Evolutionary conservation across 192 early-diverging fungal genomes (phyloP), one percentile per base, ranked within the genome.

Genomic region (Backusella macrospora): DNA sequence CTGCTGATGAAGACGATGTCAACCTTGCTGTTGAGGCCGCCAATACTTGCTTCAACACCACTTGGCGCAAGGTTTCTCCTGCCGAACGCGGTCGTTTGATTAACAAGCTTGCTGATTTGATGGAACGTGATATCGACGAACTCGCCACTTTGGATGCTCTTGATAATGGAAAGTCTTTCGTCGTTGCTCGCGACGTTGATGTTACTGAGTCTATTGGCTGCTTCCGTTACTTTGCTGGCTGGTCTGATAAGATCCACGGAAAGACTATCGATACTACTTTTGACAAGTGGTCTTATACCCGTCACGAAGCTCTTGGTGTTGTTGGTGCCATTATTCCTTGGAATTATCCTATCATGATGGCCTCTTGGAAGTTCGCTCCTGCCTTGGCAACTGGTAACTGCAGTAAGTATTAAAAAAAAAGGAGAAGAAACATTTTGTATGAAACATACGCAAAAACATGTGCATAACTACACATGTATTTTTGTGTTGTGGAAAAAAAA

Each of bases 191-290:
- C 13, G 70, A 69, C 65, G 79, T 83, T 23, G 93, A 95, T 70
- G 87, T 96, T 23, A 87, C 88, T 1, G 77, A 76, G 42, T 86
- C 90, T 14, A 84, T 90, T 49, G 82, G 78, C 49, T 89, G 88
- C 73, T 93, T 91, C 83, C 84, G 92, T 15, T 93, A 93, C 80
- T 96, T 91, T 88, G 92, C 95, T 9, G 83, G 88, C 15, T 85
- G 81, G 72, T 83, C 91, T 29, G 81, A 88, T 39, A 89, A 94
- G 82, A 81, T 89, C 26, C 78, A 85, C 67, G 85, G 82, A 23
- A 80, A 89, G 72, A 81, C 74, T 47, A 84, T 82, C 39, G 79
- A 80, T 1, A 83, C 87, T n/a, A 77, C 82, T 38, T 70, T 72
- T 18, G 80, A 84, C 5, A 74, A 84, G 72, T 44, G 68, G 44